Evolutionary conservation across 257 asterid genomes (phyloP), one percentile per base, ranked within the genome.

Genomic region (Solanum acaule): DNA sequence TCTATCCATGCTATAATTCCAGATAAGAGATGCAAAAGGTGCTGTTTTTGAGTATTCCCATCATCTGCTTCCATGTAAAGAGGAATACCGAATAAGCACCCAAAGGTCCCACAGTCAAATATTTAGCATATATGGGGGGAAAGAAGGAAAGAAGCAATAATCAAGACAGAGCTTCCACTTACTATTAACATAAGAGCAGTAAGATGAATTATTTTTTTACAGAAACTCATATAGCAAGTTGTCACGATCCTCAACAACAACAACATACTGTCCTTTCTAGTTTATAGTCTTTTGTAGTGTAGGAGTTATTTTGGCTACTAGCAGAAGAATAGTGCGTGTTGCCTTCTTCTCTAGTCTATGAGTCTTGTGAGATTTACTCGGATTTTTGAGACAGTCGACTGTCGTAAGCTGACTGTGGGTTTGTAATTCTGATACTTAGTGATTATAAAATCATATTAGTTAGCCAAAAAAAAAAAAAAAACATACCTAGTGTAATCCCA

Each of bases 1-100:
- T 97, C 98, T 85, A 97, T 90, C 99, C 99, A 97, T 89, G 91
- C 94, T 77, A 94, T 89, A 87, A 97, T 92, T 90, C 98, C 98
- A 84, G 94, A 92, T 27, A 97, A 93, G 87, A 97, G 93, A 90
- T 94, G 98, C 87, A 94, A 89, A 93, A 95, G 97, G 91, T 94
- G 95, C 92, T 96, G 98, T 84, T 92, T 94, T 91, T 95, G 99
- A 91, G 87, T 90, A 86, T 93, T 89, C 89, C 96, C 98, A 16
- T 90, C 90, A 88, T 96, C 99, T 96, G 92, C 83, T 90, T 79
- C 65, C 65, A 44, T 27, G 38, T 25, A 79, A 16, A 79, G 67
- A 44, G 67, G 67, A 44, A 44, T 78, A 78, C 63, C 23, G 14
- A n/a, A 44, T 78, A 35, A 78, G 84, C 23, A 42, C 37, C 84